These are phyloP conservation scores for Dictyostelium firmibasis DNA, from an alignment of 78 protist species.

Conservation along the genomic window DNA sequence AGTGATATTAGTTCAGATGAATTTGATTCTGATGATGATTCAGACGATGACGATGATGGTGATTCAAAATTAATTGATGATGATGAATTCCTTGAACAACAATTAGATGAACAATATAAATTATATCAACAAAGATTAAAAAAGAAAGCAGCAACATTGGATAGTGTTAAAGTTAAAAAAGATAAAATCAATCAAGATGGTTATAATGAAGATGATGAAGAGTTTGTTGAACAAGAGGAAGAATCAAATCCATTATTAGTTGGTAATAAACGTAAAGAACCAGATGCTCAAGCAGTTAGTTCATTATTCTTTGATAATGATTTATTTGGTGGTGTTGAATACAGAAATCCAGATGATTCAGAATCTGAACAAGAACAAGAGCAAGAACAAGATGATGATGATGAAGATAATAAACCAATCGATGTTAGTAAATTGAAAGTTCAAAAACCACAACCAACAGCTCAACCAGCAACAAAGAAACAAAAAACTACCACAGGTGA, in stretches of 20 bases:
- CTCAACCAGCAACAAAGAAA: neutral
- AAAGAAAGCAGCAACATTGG: neutral
- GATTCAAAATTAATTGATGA: conserved; percentile 5
- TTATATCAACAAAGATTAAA: neutral
- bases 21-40: conserved; percentile 26
- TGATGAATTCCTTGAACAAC: conserved; percentile 46
- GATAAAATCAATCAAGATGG: neutral
- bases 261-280: conserved; percentile 6
- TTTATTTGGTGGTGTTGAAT: conserved; percentile 20
- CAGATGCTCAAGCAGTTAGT: neutral
- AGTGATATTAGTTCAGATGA: conserved; percentile 22
- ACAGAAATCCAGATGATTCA: neutral
- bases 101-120: conserved; percentile 33
- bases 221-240: conserved; percentile 4
- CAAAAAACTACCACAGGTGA: neutral
- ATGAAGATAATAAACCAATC: conserved; percentile 24
- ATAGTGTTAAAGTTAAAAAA: conserved; percentile 10
- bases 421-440: neutral
- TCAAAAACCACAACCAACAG: neutral
- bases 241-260: conserved; percentile 1
- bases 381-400: neutral
- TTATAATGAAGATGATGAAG: conserved; percentile 2
- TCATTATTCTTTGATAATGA: conserved; percentile 6
- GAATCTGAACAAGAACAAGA: neutral
- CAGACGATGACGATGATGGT: neutral